Base-by-base conservation (phyloP, 2,329 filamentous ascomycete species). In the Trichophyton rubrum region DNA sequence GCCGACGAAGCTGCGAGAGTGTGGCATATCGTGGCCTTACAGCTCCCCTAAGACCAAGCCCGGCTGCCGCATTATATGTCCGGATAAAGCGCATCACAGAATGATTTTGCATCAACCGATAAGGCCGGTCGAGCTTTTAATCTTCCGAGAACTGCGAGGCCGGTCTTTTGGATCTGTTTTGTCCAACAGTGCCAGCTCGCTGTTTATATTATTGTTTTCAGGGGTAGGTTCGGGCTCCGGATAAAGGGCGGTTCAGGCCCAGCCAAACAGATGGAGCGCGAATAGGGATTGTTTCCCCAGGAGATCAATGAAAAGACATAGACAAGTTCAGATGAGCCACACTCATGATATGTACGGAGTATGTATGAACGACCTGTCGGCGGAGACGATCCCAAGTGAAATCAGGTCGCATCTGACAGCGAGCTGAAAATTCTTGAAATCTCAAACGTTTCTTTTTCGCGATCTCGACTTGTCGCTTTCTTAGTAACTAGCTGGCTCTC, bases 41-140 rank as follows among this genome's bases (percentile, higher is more conserved):
- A 45, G 17, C 55, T 57, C 45, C 57, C 49, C 60, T 59, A 13
- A 61, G 15, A 24, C 27, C 51, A 57, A 61, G 59, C 22, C 24
- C n/a, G 33, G 43, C 38, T 58, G 41, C 53, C 45, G 59, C 22
- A 56, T 58, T 35, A 30, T 45, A 55, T 56, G 59, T 20, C 47
- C 51, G 62, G 40, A 8, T 41, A 47, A 62, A 60, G 59, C 56
- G 35, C 60, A 63, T 61, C 17, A 55, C 56, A 51, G n/a, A 38
- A 45, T 3, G 33, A 33, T 33, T 53, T n/a, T 24, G 51, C 51
- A 55, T 55, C 27, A 30, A 38, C 13, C n/a, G n/a, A 9, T 11
- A 55, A 55, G 27, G 15, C 51, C 11, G 30, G 15, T 55, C 51
- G 8, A 55, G 51, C 27, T 17, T 30, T 22, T 7, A 53, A 53